phyloP scores from a whole-genome alignment of 805 yeast genomes.

The Metschnikowia lachancei region DNA sequence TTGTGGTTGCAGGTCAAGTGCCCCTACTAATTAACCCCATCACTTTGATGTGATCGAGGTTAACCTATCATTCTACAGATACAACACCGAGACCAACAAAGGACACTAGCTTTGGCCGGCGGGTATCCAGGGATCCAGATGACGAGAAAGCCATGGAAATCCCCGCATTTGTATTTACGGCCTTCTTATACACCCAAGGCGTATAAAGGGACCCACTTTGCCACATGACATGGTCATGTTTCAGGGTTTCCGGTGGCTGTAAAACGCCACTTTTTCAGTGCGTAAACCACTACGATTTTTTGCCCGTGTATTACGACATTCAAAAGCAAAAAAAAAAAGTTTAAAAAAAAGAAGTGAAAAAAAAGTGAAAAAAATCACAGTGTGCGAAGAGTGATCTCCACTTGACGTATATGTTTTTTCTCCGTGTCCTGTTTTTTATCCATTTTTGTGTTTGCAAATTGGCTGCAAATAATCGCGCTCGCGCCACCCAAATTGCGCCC shows the following conservation, averaged over 20 bases:
- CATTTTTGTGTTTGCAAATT: background rate
- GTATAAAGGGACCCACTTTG: background rate
- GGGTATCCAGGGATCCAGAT: background rate
- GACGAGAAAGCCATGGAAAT: background rate
- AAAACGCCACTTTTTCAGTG: slow-evolving; percentile 11
- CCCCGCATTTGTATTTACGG: slow-evolving; percentile 1
- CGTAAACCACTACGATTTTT: slow-evolving; percentile 2
- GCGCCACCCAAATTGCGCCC: slow-evolving; percentile 1
- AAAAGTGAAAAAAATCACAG: too few relatives aligned
- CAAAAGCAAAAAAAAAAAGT: too few relatives aligned
- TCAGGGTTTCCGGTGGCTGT: slow-evolving; percentile 7
- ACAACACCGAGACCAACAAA: too few relatives aligned
- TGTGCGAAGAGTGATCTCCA: background rate
- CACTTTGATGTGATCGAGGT: too few relatives aligned
- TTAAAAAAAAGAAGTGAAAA: too few relatives aligned
- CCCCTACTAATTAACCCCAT: too few relatives aligned
- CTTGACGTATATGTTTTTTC: background rate
- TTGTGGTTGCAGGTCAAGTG: too few relatives aligned
- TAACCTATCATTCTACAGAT: too few relatives aligned
- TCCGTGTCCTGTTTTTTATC: background rate
- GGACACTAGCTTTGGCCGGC: too few relatives aligned
- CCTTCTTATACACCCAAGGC: too few relatives aligned
- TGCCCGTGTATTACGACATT: background rate
- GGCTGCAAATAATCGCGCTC: slow-evolving; percentile 11
- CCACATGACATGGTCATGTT: slow-evolving; percentile 4